Evolutionary conservation across 225 moss, liverwort and hornwort genomes (phyloP).

Genomic region (Polytrichum formosum): DNA sequence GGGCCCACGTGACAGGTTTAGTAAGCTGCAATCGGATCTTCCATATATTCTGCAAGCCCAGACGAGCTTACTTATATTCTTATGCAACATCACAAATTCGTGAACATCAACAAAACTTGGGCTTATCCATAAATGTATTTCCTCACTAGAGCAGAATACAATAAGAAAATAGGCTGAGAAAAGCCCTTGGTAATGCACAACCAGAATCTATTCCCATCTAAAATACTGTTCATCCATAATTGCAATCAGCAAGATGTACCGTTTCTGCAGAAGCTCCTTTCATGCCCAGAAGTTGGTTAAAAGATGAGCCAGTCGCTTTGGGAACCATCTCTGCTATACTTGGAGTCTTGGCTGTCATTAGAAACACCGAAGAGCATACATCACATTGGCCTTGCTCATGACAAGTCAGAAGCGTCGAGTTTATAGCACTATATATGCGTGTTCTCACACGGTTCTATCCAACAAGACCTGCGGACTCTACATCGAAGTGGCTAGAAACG

Average conservation of each 20-base stretch:
- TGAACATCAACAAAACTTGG: too few species aligned
- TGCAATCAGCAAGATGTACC: conserved; percentile 27
- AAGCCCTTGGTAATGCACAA: too few species aligned
- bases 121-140: too few species aligned
- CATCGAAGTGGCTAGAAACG: neutral
- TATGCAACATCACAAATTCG: neutral
- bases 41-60: conserved; percentile 76
- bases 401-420: neutral
- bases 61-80: neutral
- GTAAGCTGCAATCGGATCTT: conserved; percentile 95
- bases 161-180: too few species aligned
- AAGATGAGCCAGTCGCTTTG: conserved; percentile 44
- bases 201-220: too few species aligned
- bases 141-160: too few species aligned
- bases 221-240: too few species aligned
- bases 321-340: conserved; percentile 32
- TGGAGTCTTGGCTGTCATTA: conserved; percentile 23
- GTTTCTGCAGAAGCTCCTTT: conserved; percentile 84
- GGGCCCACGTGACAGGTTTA: conserved; percentile 97
- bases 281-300: conserved; percentile 89
- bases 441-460: neutral
- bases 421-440: neutral
- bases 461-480: neutral
- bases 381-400: neutral
- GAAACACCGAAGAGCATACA: neutral